Base-by-base conservation (phyloP, 192 early-diverging fungal species). In the Coemansia sp. region DNA sequence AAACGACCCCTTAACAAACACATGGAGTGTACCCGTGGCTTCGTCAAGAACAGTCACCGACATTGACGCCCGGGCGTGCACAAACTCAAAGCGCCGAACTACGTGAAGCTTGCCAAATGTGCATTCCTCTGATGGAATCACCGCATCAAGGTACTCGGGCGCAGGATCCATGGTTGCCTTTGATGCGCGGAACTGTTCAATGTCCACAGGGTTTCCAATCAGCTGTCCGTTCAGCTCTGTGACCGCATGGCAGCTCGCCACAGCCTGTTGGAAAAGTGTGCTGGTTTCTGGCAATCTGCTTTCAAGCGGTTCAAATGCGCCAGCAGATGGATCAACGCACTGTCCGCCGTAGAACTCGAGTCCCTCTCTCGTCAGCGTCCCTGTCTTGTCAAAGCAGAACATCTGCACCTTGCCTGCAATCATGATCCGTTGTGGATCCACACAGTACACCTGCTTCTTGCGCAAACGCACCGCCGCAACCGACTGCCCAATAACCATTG, bases 1-100 rank as follows among this genome's bases (percentile, higher is more conserved):
- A 74, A 87, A 90, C 2, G 89, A 90, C 4, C 89, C 87, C 67
- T 90, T 90, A 70, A 86, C 72, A 74, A 88, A 90, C 7, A 87
- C 77, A 54, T 86, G 83, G 16, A 84, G 9, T 16, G 83, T 68
- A 7, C 70, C 61, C 3, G 79, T 72, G 12, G 66, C 73, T 9
- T 62, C 67, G 56, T 90, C 87, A 21, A 68, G 61, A 6, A 89
- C 71, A 10, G 85, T 72, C 18, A 86, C 86, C 0, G 85, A 83
- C 90, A 91, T 91, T 62, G 86, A 88, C n/a, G 84, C 85, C 6
- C 88, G 83, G 7, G 84, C 82, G 56, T 88, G 86, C 21, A 86
- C 85, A 80, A 92, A 92, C 53, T 90, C 89, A 48, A 88, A 90
- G 11, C 91, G 76, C 56, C 86, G 77, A 6, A 90, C 44, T 40